These are phyloP conservation scores for Fusarium sp. DNA, from an alignment of 2,329 filamentous ascomycete species.

Conservation along the genomic window DNA sequence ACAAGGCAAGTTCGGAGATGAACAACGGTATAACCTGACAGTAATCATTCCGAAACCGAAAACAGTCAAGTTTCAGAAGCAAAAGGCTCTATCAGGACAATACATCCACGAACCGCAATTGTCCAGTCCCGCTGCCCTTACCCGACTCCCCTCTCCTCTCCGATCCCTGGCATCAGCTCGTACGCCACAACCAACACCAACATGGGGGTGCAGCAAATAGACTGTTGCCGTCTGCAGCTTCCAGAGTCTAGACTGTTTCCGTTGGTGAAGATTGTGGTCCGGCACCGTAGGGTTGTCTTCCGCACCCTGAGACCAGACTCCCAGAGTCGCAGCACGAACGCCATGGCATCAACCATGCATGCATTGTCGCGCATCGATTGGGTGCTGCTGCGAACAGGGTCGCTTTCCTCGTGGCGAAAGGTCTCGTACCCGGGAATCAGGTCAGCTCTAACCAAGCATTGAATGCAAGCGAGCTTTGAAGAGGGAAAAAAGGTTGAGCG, in stretches of 20 bases:
- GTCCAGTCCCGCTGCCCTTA: not conserved
- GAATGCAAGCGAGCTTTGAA: not conserved
- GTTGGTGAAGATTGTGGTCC: not conserved
- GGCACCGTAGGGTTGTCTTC: not conserved
- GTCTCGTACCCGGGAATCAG: not conserved
- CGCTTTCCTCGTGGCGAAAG: not conserved
- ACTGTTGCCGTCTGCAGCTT: too few species aligned
- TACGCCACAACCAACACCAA: constrained; percentile 17
- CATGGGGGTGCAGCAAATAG: not conserved
- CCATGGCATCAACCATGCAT: constrained; percentile 8
- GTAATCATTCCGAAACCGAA: not conserved
- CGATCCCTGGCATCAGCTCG: constrained; percentile 2
- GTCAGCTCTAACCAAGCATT: not conserved
- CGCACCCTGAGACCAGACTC: not conserved
- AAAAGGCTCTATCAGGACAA: not conserved
- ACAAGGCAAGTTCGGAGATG: not conserved
- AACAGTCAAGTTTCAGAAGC: not conserved
- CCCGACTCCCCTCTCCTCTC: not conserved
- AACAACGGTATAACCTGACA: not conserved
- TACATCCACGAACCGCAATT: not conserved
- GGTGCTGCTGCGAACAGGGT: not conserved
- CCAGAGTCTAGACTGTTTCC: not conserved
- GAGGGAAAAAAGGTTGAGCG: not conserved
- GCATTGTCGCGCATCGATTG: not conserved
- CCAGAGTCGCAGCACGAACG: not conserved